Base-by-base conservation (phyloP, 1,284 basidiomycete species). In the Trichosporon sp. region DNA sequence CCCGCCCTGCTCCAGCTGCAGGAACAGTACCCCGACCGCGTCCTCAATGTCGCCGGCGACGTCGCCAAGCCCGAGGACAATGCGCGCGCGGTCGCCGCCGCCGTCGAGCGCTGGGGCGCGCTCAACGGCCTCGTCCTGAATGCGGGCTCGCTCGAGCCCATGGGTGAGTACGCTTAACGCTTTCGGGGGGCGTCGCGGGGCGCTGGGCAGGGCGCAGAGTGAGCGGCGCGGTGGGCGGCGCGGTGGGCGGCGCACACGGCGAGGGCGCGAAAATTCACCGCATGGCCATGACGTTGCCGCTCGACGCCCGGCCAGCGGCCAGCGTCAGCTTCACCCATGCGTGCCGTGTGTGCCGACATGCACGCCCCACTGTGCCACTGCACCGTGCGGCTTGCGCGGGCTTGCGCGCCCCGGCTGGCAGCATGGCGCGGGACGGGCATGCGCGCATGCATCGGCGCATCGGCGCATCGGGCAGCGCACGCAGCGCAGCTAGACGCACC, bases 81-180 rank as follows among this genome's bases (percentile, higher is more conserved):
- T 31, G 68, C 64, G 3, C 21, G 70, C 1, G 83, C 78, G 0
- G 82, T 85, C 1, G 68, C 80, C 32, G 67, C 74, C 25, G 85
- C 86, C 0, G 73, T 85, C 6, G 70, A 79, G 3, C 81, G 77
- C 47, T 87, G 83, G 73, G 84, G 84, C 0, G 67, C 76, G 1
- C 69, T 87, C 9, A 85, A 87, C 74, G 80, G 79, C 8, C 65
- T 87, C 58, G 76, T 87, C 3, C 75, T 87, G 56, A 86, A 86
- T 70, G 86, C 86, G 2, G 87, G 86, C 4, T 79, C 83, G 0
- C 75, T 87, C 18, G 80, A 80, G 62, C 84, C 84, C 0, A 74
- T 83, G 51, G 76, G 81, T 82, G 42, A 53, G 65, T 68, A 42
- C 8, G 3, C 18, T 31, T 63, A 2, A 21, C 23, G 6, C 9